Evolutionary conservation across 495 filamentous ascomycete species (phyloP).

Genomic region (Pyronema domesticum): DNA sequence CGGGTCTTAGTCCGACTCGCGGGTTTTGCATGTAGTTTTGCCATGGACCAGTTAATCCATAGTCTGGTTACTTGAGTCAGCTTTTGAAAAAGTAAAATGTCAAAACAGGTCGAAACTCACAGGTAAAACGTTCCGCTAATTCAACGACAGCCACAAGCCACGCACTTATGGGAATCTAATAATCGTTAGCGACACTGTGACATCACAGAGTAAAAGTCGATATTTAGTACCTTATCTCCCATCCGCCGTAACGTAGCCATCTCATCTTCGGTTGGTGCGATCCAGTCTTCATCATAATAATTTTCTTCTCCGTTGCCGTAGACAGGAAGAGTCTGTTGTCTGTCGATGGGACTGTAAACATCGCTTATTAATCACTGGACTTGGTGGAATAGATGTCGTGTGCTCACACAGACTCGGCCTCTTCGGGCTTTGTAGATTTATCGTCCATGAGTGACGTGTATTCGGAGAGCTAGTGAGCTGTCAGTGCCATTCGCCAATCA

Average conservation of each 20-base stretch:
- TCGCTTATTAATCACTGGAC: no score
- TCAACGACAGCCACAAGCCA: conserved; percentile 24
- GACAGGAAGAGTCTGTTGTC: no score
- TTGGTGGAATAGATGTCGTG: no score
- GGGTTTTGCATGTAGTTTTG: conserved; percentile 32
- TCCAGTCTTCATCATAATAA: no score
- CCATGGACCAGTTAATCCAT: conserved; percentile 23
- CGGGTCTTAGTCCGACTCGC: conserved; percentile 19
- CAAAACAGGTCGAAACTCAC: background rate
- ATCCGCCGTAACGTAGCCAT: conserved; percentile 15
- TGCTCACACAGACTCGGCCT: no score
- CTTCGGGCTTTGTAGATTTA: no score
- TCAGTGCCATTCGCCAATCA: no score
- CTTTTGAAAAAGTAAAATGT: background rate
- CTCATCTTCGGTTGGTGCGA: conserved; percentile 14
- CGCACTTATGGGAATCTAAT: conserved; percentile 16
- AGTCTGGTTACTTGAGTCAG: conserved; percentile 1
- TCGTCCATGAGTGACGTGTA: no score
- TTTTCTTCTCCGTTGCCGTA: no score
- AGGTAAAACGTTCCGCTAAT: conserved; percentile 23
- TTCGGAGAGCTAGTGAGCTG: no score
- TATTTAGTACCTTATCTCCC: conserved; percentile 10
- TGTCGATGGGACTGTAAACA: no score
- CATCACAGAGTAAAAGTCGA: background rate
- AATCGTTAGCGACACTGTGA: background rate